These are phyloP conservation scores for Talaromyces sp. DNA, from an alignment of 2,329 filamentous ascomycete genomes.

Conservation along the genomic window DNA sequence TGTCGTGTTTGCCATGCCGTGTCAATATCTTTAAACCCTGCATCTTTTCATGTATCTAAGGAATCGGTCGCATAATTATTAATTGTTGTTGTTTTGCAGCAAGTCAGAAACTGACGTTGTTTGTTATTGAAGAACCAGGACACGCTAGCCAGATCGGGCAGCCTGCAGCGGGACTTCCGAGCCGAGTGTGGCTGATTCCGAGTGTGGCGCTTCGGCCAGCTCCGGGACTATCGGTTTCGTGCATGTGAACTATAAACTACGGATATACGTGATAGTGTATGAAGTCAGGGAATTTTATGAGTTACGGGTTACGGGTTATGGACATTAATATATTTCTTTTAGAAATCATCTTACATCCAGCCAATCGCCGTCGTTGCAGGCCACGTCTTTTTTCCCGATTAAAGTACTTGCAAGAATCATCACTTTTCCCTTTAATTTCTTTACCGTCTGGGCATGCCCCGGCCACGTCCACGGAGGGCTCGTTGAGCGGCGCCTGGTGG, in stretches of 20 bases:
- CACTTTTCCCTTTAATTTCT: slow-evolving; percentile 8
- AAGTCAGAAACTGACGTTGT: too few relatives aligned
- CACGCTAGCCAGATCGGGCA: background rate
- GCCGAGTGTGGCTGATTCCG: background rate
- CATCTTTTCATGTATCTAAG: too few relatives aligned
- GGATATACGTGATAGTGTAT: too few relatives aligned
- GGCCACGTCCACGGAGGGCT: slow-evolving; percentile 75
- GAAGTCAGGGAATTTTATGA: too few relatives aligned
- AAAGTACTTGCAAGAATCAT: background rate
- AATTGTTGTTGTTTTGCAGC: too few relatives aligned
- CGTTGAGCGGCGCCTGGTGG: slow-evolving; percentile 82
- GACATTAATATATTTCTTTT: slow-evolving; percentile 7
- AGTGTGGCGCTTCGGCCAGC: background rate
- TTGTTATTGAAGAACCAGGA: background rate
- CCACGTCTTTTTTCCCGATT: background rate
- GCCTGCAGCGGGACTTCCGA: background rate
- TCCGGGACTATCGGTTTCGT: background rate
- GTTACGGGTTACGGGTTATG: background rate
- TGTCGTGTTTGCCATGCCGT: background rate
- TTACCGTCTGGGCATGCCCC: slow-evolving; percentile 83
- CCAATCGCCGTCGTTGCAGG: background rate
- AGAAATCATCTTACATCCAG: slow-evolving; percentile 7
- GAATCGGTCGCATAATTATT: too few relatives aligned
- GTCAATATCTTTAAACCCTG: too few relatives aligned
- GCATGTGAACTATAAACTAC: background rate